A percentile compares a stretch with the other conserved stretches of the same genome.
Conservation (phyloP, 1,284 basidiomycete genomes). For the Schizopora paradoxa region DNA sequence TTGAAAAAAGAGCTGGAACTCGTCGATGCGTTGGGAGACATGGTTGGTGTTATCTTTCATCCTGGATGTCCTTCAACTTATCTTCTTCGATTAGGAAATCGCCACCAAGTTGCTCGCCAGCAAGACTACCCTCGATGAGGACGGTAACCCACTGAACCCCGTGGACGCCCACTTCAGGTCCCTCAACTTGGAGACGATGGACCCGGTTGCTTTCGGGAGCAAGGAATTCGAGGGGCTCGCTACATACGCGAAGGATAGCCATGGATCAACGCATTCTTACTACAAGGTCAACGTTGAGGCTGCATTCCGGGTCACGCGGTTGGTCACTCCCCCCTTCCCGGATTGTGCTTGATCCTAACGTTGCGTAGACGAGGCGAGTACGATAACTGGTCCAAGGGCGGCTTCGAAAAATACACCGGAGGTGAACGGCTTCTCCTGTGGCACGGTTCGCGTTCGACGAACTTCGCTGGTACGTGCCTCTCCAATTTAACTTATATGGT, state of each 20-base stretch:
- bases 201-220: slow-evolving; percentile 37
- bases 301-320: slow-evolving; percentile 57
- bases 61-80: neutral
- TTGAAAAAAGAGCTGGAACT: slow-evolving; percentile 59
- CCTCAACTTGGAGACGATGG: slow-evolving; percentile 48
- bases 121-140: slow-evolving; percentile 33
- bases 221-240: slow-evolving; percentile 47
- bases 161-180: slow-evolving; percentile 54
- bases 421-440: slow-evolving; percentile 58
- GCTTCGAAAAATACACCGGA: slow-evolving; percentile 38
- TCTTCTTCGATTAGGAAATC: slow-evolving; percentile 39
- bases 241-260: slow-evolving; percentile 49
- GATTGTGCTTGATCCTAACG: neutral
- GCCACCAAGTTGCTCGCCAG: slow-evolving; percentile 52
- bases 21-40: slow-evolving; percentile 61
- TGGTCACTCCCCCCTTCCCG: slow-evolving; percentile 6
- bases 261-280: slow-evolving; percentile 47
- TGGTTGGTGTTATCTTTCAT: slow-evolving; percentile 32
- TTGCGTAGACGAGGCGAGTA: slow-evolving; percentile 41
- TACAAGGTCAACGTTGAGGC: slow-evolving; percentile 40
- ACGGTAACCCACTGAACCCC: slow-evolving; percentile 48
- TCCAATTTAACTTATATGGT: neutral
- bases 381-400: slow-evolving; percentile 45
- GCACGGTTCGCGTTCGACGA: slow-evolving; percentile 62
- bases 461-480: slow-evolving; percentile 46